These are phyloP conservation scores for Allomyces macrogynus DNA, from an alignment of 192 early-diverging fungal species.

Conservation along the genomic window DNA sequence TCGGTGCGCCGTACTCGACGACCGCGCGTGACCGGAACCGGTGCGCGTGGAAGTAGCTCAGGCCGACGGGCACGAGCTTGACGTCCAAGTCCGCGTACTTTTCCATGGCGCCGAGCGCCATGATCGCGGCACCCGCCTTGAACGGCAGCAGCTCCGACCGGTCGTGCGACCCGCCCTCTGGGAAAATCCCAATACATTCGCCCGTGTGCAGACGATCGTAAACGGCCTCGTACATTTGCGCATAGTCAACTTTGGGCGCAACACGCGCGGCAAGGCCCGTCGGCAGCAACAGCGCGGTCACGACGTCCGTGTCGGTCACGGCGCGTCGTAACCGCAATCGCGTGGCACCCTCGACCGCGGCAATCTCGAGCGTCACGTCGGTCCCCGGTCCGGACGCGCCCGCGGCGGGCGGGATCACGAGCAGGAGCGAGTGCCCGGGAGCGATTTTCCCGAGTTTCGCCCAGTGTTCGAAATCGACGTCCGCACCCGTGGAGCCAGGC, in stretches of 20 bases:
- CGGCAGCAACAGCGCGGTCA: conserved; percentile 6
- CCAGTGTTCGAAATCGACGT: not conserved
- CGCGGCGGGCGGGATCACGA: not conserved
- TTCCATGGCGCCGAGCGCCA: conserved; percentile 77
- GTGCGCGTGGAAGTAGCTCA: conserved; percentile 92
- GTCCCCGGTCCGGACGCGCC: not conserved
- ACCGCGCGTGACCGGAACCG: conserved; percentile 94
- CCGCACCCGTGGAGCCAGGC: too few relatives aligned
- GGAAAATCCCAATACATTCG: conserved; percentile 87
- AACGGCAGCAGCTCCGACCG: conserved; percentile 86
- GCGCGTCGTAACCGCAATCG: conserved; percentile 52
- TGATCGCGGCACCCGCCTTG: conserved; percentile 69
- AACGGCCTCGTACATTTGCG: conserved; percentile 65
- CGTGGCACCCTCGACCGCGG: conserved; percentile 62
- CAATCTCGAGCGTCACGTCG: conserved; percentile 29
- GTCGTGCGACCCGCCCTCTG: conserved; percentile 96
- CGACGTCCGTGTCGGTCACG: conserved; percentile 45
- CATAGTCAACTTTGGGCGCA: conserved; percentile 70
- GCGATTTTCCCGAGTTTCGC: not conserved
- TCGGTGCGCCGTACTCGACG: conserved; percentile 85
- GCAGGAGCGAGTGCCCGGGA: not conserved
- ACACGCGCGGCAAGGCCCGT: conserved; percentile 14
- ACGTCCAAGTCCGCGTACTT: conserved; percentile 65
- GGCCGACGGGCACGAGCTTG: conserved; percentile 76
- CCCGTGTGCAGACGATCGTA: conserved; percentile 48